Evolutionary conservation across 805 yeast genomes (phyloP).

Genomic region (Barnettozyma sp.): DNA sequence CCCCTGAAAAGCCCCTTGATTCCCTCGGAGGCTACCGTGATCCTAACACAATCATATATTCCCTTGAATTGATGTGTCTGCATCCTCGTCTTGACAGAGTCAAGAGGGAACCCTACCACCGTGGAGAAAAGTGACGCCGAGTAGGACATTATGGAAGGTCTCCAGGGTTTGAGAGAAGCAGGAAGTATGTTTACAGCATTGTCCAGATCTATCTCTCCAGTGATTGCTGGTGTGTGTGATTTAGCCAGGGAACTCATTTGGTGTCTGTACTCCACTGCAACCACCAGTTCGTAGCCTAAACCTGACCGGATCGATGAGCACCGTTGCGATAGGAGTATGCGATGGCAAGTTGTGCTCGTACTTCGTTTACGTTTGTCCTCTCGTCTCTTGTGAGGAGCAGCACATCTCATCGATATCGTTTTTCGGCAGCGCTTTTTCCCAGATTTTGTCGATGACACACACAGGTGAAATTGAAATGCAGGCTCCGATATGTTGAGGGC

Average conservation of each 20-base stretch:
- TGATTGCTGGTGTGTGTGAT: conserved; percentile 42
- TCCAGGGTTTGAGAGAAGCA: conserved; percentile 39
- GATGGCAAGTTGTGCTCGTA: too few species aligned
- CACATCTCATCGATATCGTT: too few species aligned
- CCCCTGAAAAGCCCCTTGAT: conserved; percentile 69
- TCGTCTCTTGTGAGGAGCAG: too few species aligned
- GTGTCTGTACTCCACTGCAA: background rate
- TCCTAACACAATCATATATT: conserved; percentile 48
- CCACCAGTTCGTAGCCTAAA: too few species aligned
- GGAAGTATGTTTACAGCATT: conserved; percentile 47
- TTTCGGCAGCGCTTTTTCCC: too few species aligned
- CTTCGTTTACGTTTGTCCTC: too few species aligned
- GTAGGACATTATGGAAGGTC: conserved; percentile 56
- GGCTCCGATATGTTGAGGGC: too few species aligned
- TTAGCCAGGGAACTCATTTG: conserved; percentile 12
- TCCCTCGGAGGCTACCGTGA: conserved; percentile 58
- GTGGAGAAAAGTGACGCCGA: conserved; percentile 58
- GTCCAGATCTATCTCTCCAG: conserved; percentile 43
- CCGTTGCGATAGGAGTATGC: too few species aligned
- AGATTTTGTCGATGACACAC: too few species aligned
- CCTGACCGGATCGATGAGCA: too few species aligned
- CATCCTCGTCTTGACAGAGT: conserved; percentile 81
- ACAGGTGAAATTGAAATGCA: too few species aligned
- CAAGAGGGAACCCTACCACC: conserved; percentile 74
- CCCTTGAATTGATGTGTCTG: conserved; percentile 65